Evolutionary conservation across 805 yeast species (phyloP).

Genomic region (Nakazawaea wickerhamii): DNA sequence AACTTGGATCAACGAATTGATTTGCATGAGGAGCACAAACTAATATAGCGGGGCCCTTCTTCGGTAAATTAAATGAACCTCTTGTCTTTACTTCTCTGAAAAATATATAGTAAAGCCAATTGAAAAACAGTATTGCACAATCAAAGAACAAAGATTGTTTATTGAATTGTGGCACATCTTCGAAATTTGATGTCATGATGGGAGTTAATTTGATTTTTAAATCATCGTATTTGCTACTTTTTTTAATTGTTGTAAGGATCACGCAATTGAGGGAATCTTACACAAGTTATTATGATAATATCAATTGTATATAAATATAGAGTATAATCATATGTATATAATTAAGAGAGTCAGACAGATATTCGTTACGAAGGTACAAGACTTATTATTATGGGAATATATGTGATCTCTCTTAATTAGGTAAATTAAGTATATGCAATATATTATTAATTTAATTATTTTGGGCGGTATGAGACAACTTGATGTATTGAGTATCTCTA

Average conservation of each 20-base stretch:
- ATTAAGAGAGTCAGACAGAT: no score
- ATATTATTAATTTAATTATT: no score
- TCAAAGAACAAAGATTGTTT: conserved; percentile 8
- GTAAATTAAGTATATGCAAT: no score
- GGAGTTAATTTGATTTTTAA: not conserved
- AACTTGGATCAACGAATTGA: conserved; percentile 66
- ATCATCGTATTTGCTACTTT: not conserved
- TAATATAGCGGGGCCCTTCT: conserved; percentile 78
- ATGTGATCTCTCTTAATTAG: no score
- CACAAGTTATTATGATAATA: no score
- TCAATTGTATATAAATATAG: no score
- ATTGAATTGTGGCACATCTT: conserved; percentile 6
- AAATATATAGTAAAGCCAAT: conserved; percentile 43
- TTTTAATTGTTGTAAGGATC: not conserved
- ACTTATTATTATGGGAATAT: no score
- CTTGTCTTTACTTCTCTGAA: conserved; percentile 86
- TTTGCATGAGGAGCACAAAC: conserved; percentile 99
- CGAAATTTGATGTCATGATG: not conserved
- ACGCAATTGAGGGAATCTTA: no score
- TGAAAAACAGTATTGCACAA: conserved; percentile 13
- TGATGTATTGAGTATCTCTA: no score
- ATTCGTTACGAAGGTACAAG: no score
- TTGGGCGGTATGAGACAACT: no score
- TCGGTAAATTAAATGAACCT: conserved; percentile 70
- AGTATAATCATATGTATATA: no score